Conservation (phyloP, 2,329 filamentous ascomycete species). For the Stachybotrys chlorohalonatus region DNA sequence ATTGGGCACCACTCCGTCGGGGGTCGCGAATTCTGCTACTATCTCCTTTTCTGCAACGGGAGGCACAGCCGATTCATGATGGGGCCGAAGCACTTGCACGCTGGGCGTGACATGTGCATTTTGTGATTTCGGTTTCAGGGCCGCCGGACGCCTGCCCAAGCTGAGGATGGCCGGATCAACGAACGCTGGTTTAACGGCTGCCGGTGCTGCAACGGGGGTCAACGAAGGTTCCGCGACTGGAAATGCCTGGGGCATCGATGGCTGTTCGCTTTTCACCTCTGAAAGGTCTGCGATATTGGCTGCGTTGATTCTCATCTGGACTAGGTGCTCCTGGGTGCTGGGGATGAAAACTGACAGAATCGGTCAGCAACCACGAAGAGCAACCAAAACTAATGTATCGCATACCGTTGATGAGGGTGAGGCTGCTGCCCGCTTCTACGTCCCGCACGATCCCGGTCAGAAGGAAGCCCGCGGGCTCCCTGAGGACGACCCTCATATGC, state of each 20-base stretch:
- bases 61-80: conserved; percentile 1
- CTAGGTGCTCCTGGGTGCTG: conserved; percentile 30
- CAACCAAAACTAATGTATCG: not conserved
- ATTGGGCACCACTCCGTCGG: conserved; percentile 10
- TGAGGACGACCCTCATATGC: conserved; percentile 65
- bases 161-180: conserved; percentile 80
- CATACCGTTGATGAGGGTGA: conserved; percentile 66
- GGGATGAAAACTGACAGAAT: conserved; percentile 25
- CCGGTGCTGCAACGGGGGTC: conserved; percentile 16
- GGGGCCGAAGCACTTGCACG: conserved; percentile 4
- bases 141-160: conserved; percentile 38
- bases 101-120: conserved; percentile 5
- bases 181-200: conserved; percentile 38
- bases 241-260: conserved; percentile 17
- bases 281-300: conserved; percentile 35
- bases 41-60: not conserved
- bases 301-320: conserved; percentile 36
- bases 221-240: conserved; percentile 13
- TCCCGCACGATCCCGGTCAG: conserved; percentile 63
- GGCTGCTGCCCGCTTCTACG: conserved; percentile 55
- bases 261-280: conserved; percentile 23
- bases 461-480: conserved; percentile 52
- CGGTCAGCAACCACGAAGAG: conserved; percentile 5
- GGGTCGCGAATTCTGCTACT: conserved; percentile 3
- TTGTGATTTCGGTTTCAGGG: conserved; percentile 15